Evolutionary conservation across 2,329 filamentous ascomycete genomes (phyloP).

Genomic region (Fusarium penzigii): DNA sequence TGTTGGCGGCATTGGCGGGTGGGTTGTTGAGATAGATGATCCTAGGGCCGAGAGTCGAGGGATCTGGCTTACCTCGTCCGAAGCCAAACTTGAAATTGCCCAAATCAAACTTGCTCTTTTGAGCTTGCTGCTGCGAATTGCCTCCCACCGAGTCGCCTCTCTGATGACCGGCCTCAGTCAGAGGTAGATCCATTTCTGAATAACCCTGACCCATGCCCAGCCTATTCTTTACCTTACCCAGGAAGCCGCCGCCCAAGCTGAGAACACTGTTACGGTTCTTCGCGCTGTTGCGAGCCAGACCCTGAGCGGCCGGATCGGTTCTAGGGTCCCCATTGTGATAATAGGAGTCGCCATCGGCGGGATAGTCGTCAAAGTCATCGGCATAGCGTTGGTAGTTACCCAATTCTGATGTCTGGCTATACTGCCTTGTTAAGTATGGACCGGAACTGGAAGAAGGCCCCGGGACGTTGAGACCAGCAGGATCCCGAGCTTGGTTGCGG

Average conservation of each 20-base stretch:
- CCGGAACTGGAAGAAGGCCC: conserved; percentile 24
- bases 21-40: conserved; percentile 97
- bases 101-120: conserved; percentile 57
- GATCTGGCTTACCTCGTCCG: conserved; percentile 80
- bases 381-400: conserved; percentile 92
- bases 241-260: conserved; percentile 79
- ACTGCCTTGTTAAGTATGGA: conserved; percentile 54
- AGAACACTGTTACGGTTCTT: conserved; percentile 87
- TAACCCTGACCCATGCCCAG: conserved; percentile 86
- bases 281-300: conserved; percentile 49
- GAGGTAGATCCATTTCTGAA: conserved; percentile 95
- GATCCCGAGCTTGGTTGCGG: conserved; percentile 48
- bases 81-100: conserved; percentile 92
- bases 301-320: conserved; percentile 54
- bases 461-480: conserved; percentile 29
- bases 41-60: conserved; percentile 85
- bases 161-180: conserved; percentile 72
- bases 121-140: conserved; percentile 40
- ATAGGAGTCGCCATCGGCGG: conserved; percentile 75
- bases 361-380: conserved; percentile 79
- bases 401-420: conserved; percentile 77
- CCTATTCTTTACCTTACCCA: conserved; percentile 87
- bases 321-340: conserved; percentile 74
- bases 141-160: conserved; percentile 40
- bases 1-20: conserved; percentile 84